phyloP scores from a whole-genome alignment of 2,329 filamentous ascomycete species.

The Gremmenia infestans region DNA sequence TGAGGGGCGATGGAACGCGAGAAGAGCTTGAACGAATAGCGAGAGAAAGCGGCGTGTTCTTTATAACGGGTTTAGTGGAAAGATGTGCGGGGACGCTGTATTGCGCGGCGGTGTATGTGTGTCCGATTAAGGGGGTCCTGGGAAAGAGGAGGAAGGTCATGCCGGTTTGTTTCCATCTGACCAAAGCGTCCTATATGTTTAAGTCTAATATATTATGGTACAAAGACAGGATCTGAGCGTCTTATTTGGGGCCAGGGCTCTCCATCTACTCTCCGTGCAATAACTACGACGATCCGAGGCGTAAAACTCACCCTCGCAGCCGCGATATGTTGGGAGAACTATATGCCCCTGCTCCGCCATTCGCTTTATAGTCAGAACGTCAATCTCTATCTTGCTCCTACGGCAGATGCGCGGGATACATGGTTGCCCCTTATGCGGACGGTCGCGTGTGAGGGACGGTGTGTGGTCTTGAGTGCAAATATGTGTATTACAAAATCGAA shows the following conservation, averaged over 20 bases:
- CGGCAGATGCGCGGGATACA: constrained; percentile 76
- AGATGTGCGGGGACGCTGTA: constrained; percentile 77
- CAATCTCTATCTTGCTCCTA: constrained; percentile 86
- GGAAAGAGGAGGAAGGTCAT: constrained; percentile 91
- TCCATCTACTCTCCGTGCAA: constrained; percentile 70
- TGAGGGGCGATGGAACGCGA: constrained; percentile 68
- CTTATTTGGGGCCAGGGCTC: constrained; percentile 86
- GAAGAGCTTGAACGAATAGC: constrained; percentile 76
- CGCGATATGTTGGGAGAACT: constrained; percentile 96
- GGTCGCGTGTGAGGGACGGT: constrained; percentile 73
- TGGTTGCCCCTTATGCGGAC: constrained; percentile 84
- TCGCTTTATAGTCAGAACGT: constrained; percentile 84
- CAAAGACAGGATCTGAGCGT: constrained; percentile 67
- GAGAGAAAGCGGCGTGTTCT: constrained; percentile 71
- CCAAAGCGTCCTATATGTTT: not conserved
- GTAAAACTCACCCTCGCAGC: constrained; percentile 75
- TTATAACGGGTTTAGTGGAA: constrained; percentile 78
- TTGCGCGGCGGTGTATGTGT: constrained; percentile 77
- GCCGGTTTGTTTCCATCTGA: constrained; percentile 52
- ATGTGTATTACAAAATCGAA: constrained; percentile 65
- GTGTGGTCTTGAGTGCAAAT: constrained; percentile 81
- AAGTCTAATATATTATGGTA: constrained; percentile 3
- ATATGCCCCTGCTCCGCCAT: constrained; percentile 86
- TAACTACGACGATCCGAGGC: constrained; percentile 74
- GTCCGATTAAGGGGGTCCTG: constrained; percentile 64